Percentiles rank a stretch among this genome's conserved stretches.
These are phyloP conservation scores for Lolium perenne DNA, from an alignment of 176 grass and related monocot genomes.

Conservation along the genomic window DNA sequence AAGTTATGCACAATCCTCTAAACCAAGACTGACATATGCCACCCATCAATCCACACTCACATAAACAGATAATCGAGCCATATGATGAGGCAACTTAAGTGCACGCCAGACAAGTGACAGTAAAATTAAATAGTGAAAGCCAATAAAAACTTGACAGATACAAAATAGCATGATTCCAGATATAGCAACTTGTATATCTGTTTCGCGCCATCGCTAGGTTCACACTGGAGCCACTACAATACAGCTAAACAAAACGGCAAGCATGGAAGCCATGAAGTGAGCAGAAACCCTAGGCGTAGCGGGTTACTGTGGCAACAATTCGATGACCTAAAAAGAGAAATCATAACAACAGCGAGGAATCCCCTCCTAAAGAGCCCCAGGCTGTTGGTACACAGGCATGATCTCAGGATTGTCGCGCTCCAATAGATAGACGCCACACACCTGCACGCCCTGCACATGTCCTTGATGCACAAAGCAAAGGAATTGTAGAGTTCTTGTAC, in stretches of 20 bases:
- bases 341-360: not conserved
- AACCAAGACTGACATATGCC: not conserved
- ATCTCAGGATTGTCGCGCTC: not conserved
- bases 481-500: not conserved
- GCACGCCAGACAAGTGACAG: not conserved
- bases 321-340: constrained; percentile 24
- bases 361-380: not conserved
- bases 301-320: not conserved
- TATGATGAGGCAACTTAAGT: constrained; percentile 10
- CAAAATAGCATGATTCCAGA: not conserved
- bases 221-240: not conserved
- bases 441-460: not conserved
- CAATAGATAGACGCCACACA: constrained; percentile 5
- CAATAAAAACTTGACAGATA: constrained; percentile 22
- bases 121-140: not conserved
- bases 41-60: not conserved
- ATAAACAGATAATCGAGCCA: not conserved
- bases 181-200: constrained; percentile 1
- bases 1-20: not conserved
- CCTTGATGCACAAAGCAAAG: not conserved
- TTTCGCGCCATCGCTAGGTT: constrained; percentile 10
- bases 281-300: not conserved
- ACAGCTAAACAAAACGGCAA: not conserved
- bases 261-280: constrained; percentile 14
- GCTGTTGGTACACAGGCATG: constrained; percentile 16